phyloP scores from a whole-genome alignment of 139 green algal genomes.

The Pedinophyceae sp. region DNA sequence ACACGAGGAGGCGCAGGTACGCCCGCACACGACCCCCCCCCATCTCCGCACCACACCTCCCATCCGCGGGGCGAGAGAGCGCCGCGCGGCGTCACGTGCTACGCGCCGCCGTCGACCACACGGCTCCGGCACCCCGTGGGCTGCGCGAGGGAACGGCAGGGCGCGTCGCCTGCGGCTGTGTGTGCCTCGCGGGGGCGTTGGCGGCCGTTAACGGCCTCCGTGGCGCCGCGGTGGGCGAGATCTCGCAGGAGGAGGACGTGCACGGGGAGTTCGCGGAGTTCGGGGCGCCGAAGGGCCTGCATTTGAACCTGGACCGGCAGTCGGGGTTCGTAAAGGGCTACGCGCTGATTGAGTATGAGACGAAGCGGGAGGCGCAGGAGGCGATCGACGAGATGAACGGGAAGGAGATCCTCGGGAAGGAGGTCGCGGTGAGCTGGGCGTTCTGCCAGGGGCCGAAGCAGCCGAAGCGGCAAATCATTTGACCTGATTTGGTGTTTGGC shows the following conservation, averaged over 20 bases:
- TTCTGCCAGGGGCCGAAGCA: slow-evolving; percentile 41
- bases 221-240: slow-evolving; percentile 29
- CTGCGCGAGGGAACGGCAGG: no score
- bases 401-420: slow-evolving; percentile 56
- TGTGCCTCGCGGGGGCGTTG: no score
- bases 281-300: slow-evolving; percentile 88
- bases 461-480: no score
- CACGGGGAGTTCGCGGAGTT: slow-evolving; percentile 81
- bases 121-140: no score
- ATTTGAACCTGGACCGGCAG: slow-evolving; percentile 89
- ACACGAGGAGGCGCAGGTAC: slow-evolving; percentile 85
- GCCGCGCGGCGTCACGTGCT: no score
- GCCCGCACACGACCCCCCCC: no score
- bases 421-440: slow-evolving; percentile 46
- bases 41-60: no score
- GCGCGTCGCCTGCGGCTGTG: no score
- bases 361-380: slow-evolving; percentile 55
- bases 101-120: no score
- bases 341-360: slow-evolving; percentile 85
- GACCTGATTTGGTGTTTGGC: no score
- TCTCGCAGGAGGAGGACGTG: slow-evolving; percentile 75
- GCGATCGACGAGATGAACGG: slow-evolving; percentile 77
- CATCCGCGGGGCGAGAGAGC: no score
- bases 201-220: no score
- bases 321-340: slow-evolving; percentile 61